These are phyloP conservation scores for Tylopilus sp. DNA, from an alignment of 768 basidiomycete species.

Conservation along the genomic window DNA sequence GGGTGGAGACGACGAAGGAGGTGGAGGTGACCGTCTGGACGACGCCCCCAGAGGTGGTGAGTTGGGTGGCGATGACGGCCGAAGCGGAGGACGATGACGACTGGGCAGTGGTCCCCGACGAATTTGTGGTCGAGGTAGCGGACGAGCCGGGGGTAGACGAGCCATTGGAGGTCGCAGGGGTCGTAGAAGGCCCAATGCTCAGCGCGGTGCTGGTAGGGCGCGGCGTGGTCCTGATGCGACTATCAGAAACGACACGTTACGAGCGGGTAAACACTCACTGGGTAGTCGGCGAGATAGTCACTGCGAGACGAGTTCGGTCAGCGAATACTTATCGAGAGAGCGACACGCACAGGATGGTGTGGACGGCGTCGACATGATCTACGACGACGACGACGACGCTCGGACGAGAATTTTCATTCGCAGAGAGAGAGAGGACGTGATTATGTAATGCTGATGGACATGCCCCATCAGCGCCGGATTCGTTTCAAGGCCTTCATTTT, in stretches of 20 bases:
- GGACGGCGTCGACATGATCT: no score
- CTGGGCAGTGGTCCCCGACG: not conserved
- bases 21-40: constrained; percentile 7
- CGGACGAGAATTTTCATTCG: constrained; percentile 23
- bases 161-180: no score
- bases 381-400: not conserved
- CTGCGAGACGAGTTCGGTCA: no score
- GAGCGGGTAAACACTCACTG: no score
- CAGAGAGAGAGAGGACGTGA: not conserved
- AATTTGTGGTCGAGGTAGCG: not conserved
- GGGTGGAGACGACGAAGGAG: not conserved
- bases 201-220: no score
- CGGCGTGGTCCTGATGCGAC: no score
- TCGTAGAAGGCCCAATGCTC: not conserved
- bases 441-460: constrained; percentile 20
- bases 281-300: no score
- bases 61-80: not conserved
- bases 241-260: no score
- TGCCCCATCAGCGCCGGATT: constrained; percentile 8
- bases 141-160: not conserved
- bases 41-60: constrained; percentile 11
- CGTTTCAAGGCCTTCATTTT: constrained; percentile 92
- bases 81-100: constrained; percentile 1
- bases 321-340: not conserved
- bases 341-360: no score